These are phyloP conservation scores for Trichosanthes cucumerina DNA, from an alignment of 306 rosid species.

Conservation along the genomic window DNA sequence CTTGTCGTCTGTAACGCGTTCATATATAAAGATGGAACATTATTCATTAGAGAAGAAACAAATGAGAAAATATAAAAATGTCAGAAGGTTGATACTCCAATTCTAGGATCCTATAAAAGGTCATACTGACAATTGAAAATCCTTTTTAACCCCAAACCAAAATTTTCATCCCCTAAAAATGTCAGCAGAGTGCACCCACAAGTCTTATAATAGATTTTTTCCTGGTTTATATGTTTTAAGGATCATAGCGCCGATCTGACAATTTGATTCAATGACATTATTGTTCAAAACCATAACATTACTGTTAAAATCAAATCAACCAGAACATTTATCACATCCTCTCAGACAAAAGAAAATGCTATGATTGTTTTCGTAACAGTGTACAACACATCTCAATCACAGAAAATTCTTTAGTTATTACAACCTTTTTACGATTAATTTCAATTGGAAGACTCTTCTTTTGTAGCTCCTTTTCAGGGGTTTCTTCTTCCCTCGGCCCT, in stretches of 20 bases:
- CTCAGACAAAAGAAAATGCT: background rate
- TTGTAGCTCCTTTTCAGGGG: background rate
- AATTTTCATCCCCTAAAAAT: background rate
- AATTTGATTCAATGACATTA: background rate
- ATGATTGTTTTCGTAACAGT: background rate
- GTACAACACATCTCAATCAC: background rate
- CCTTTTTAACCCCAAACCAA: background rate
- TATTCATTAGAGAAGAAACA: background rate
- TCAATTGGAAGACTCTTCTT: background rate
- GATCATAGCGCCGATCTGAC: background rate
- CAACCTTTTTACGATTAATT: background rate
- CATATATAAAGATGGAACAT: background rate
- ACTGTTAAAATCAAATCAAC: background rate
- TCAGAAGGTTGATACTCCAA: background rate
- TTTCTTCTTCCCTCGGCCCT: too few species aligned
- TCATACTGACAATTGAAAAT: background rate
- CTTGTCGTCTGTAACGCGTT: slow-evolving; percentile 28
- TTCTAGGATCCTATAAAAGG: background rate
- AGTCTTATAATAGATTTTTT: background rate
- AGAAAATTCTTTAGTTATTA: background rate
- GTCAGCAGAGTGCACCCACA: background rate
- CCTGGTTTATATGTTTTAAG: background rate
- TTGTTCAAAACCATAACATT: background rate
- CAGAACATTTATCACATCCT: background rate
- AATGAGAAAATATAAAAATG: background rate